phyloP scores from a whole-genome alignment of 1,139 yeast species.

The Candida frijolesensis region DNA sequence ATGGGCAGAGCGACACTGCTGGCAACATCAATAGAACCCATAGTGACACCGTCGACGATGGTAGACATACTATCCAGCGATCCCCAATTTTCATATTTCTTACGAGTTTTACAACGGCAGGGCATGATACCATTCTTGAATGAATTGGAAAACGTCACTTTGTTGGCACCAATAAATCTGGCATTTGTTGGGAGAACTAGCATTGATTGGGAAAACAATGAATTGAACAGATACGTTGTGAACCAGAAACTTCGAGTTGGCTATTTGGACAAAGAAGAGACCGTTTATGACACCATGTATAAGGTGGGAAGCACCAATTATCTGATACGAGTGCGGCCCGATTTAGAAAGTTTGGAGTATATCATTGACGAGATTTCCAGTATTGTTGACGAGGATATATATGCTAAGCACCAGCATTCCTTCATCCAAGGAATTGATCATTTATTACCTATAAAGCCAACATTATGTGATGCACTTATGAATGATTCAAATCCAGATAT shows the following conservation, averaged over 20 bases:
- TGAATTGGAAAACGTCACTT: slow-evolving; percentile 64
- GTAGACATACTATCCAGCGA: slow-evolving; percentile 76
- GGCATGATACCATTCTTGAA: slow-evolving; percentile 74
- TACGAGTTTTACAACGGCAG: slow-evolving; percentile 63
- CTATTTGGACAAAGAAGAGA: slow-evolving; percentile 28
- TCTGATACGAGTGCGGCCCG: slow-evolving; percentile 31
- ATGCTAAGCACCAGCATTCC: slow-evolving; percentile 70
- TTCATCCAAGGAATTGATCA: slow-evolving; percentile 72
- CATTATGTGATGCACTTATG: slow-evolving; percentile 43
- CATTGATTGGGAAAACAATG: slow-evolving; percentile 21
- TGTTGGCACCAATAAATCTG: slow-evolving; percentile 84
- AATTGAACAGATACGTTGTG: slow-evolving; percentile 36
- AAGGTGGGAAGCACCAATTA: slow-evolving; percentile 20
- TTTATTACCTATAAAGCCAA: slow-evolving; percentile 46
- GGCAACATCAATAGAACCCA: slow-evolving; percentile 5
- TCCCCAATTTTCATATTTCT: slow-evolving; percentile 71
- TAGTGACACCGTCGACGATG: slow-evolving; percentile 52
- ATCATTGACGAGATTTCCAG: slow-evolving; percentile 52
- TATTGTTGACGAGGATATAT: slow-evolving; percentile 63
- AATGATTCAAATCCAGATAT: slow-evolving; percentile 25
- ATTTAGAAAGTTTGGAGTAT: slow-evolving; percentile 31
- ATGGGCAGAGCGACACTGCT: background rate
- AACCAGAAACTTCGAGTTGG: slow-evolving; percentile 40
- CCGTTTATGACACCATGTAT: slow-evolving; percentile 35
- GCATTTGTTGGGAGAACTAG: slow-evolving; percentile 52